Evolutionary conservation across 2,329 filamentous ascomycete genomes (phyloP).

Genomic region (Neodidymelliopsis sp.): DNA sequence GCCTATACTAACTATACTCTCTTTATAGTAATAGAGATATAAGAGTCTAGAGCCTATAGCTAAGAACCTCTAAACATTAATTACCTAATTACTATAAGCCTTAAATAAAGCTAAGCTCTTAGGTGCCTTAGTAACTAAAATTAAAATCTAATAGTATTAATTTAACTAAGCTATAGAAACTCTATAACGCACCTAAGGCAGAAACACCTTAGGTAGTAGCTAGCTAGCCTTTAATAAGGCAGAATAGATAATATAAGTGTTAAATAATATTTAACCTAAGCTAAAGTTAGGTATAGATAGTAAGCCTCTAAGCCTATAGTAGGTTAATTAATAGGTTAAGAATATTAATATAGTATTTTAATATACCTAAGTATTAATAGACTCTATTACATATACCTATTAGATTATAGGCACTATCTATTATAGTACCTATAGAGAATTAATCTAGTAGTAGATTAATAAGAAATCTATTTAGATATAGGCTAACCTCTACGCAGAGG

Average conservation of each 20-base stretch:
- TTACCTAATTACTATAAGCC: no score
- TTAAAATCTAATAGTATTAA: neutral
- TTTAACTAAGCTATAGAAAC: neutral
- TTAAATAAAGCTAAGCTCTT: no score
- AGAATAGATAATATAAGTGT: neutral
- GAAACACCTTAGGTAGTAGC: neutral
- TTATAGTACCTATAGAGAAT: neutral
- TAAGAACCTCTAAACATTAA: no score
- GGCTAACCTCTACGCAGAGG: neutral
- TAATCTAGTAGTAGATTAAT: slow-evolving; percentile 2
- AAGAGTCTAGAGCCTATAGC: no score
- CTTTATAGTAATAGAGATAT: no score
- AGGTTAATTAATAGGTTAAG: slow-evolving; percentile 7
- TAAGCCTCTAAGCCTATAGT: neutral
- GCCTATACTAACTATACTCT: no score
- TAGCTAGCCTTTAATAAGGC: neutral
- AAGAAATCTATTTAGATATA: neutral
- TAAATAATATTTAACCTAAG: slow-evolving; percentile 1
- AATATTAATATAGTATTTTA: slow-evolving; percentile 4
- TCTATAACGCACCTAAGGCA: neutral
- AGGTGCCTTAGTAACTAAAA: no score
- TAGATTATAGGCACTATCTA: slow-evolving; percentile 6
- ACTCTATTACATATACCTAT: neutral
- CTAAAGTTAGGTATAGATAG: neutral
- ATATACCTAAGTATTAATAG: neutral